Percentiles rank a stretch among this genome's conserved stretches.
Evolutionary conservation across 768 basidiomycete genomes (phyloP).

Genomic region (Hortiboletus campestris): DNA sequence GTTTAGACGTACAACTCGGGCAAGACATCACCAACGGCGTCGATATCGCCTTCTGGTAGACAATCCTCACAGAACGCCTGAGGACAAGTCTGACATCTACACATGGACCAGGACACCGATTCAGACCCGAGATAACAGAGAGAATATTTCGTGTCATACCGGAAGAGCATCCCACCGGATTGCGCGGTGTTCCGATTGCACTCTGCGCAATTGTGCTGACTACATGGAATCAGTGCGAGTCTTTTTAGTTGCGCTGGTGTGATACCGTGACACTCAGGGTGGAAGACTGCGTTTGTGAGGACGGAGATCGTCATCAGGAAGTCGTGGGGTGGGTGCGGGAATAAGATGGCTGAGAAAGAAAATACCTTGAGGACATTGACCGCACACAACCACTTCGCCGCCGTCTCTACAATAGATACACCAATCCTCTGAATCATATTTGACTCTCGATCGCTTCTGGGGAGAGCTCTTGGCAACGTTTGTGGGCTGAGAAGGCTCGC

Average conservation of each 20-base stretch:
- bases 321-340: conserved; percentile 2
- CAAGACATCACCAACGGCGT: conserved; percentile 50
- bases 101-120: neutral
- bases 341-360: neutral
- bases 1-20: conserved; percentile 54
- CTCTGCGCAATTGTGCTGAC: conserved; percentile 48
- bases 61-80: conserved; percentile 64
- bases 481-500: conserved; percentile 14
- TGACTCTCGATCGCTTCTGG: conserved; percentile 34
- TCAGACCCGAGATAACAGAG: conserved; percentile 2
- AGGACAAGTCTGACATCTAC: conserved; percentile 58
- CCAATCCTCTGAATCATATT: conserved; percentile 55
- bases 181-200: conserved; percentile 46
- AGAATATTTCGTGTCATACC: conserved; percentile 32
- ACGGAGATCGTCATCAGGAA: neutral
- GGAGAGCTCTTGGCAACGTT: conserved; percentile 10
- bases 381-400: conserved; percentile 49
- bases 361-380: conserved; percentile 53
- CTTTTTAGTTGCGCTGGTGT: conserved; percentile 29
- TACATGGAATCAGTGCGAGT: conserved; percentile 35
- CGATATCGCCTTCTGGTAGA: conserved; percentile 47
- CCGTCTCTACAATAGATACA: conserved; percentile 61
- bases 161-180: conserved; percentile 57
- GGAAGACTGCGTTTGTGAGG: conserved; percentile 45
- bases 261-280: conserved; percentile 46